phyloP scores from a whole-genome alignment of 108 stramenopile species.

The Aurantiochytrium sp. region DNA sequence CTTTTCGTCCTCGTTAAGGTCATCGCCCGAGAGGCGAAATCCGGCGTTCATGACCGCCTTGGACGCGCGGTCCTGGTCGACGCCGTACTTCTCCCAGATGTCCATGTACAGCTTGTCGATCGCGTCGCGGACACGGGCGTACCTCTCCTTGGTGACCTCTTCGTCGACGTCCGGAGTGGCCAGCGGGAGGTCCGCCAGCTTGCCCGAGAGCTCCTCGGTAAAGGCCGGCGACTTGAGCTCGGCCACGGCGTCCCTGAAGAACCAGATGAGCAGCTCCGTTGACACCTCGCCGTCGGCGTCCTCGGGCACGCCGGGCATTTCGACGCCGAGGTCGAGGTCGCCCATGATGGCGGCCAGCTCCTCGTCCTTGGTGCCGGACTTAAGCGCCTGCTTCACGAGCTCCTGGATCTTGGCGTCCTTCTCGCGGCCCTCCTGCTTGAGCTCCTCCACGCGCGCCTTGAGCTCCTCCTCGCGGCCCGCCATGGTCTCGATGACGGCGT shows the following conservation, averaged over 20 bases:
- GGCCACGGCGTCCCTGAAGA: background rate
- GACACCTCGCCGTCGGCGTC: background rate
- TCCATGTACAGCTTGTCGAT: background rate
- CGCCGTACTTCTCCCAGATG: background rate
- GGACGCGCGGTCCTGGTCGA: background rate
- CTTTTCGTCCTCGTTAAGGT: background rate
- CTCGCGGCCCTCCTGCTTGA: constrained; percentile 1
- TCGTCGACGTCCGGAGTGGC: background rate
- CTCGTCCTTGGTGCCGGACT: background rate
- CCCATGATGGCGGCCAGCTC: background rate
- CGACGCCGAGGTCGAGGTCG: background rate
- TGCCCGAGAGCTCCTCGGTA: background rate
- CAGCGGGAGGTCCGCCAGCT: background rate
- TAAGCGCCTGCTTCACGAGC: background rate
- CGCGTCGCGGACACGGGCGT: background rate
- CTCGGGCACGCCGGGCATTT: background rate
- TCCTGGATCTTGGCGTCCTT: background rate
- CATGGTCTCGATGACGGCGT: background rate
- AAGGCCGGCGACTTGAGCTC: background rate
- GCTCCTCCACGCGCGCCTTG: background rate
- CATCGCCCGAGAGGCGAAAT: background rate
- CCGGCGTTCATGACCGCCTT: constrained; percentile 21
- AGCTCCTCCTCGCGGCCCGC: background rate
- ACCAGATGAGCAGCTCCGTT: background rate
- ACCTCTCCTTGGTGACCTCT: background rate